A percentile compares a stretch with the other conserved stretches of the same genome.
Evolutionary conservation across 768 basidiomycete genomes (phyloP).

Genomic region (Panellus pusillus): DNA sequence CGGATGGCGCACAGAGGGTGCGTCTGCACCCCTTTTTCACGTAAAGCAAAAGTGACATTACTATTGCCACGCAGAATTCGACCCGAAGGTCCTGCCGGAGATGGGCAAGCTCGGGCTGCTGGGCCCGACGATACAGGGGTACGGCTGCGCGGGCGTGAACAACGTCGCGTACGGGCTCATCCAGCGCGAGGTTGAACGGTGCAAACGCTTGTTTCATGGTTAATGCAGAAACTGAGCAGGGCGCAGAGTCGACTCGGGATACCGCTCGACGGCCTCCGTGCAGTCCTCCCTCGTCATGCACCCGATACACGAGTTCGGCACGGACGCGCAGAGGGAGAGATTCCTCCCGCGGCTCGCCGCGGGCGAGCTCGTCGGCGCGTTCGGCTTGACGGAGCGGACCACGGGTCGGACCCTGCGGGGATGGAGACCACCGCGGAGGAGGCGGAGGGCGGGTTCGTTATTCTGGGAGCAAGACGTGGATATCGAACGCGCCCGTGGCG

Average conservation of each 20-base stretch:
- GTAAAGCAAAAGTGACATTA: background rate
- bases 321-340: constrained; percentile 86
- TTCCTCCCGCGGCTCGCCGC: constrained; percentile 84
- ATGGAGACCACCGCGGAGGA: constrained; percentile 95
- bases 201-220: background rate
- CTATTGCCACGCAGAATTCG: constrained; percentile 61
- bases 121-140: constrained; percentile 90
- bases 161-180: constrained; percentile 94
- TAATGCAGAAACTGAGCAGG: background rate
- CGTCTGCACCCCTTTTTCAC: constrained; percentile 16
- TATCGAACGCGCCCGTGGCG: constrained; percentile 91
- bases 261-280: constrained; percentile 92
- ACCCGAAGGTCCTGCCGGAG: constrained; percentile 74
- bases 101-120: constrained; percentile 93
- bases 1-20: constrained; percentile 86
- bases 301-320: constrained; percentile 86
- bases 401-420: constrained; percentile 95
- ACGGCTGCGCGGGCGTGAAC: constrained; percentile 90
- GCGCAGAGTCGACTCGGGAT: constrained; percentile 89
- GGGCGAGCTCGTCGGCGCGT: constrained; percentile 89
- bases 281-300: constrained; percentile 98
- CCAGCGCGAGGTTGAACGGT: constrained; percentile 92
- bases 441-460: constrained; percentile 76
- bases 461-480: constrained; percentile 99
- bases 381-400: constrained; percentile 96